phyloP scores from a whole-genome alignment of 768 basidiomycete species.

The Tricholoma hemisulphureum region DNA sequence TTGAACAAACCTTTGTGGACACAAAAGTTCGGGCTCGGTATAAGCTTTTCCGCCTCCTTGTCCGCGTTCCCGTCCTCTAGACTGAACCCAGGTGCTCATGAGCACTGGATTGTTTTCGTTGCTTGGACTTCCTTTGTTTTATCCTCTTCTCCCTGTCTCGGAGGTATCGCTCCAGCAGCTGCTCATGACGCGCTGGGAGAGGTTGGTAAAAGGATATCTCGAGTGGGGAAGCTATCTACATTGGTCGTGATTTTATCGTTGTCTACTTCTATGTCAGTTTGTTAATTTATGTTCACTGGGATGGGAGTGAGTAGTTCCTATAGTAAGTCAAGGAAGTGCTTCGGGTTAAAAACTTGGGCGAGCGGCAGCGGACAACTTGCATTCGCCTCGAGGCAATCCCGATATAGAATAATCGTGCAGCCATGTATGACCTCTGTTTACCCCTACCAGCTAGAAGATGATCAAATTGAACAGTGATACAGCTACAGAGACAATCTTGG shows the following conservation, averaged over 20 bases:
- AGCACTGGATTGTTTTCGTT: conserved; percentile 33
- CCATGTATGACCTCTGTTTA: no score
- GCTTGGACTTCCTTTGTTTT: conserved; percentile 38
- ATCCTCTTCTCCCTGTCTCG: conserved; percentile 44
- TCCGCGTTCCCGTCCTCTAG: conserved; percentile 95
- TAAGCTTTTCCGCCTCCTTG: conserved; percentile 81
- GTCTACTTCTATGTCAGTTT: no score
- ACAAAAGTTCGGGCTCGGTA: conserved; percentile 89
- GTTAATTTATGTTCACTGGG: no score
- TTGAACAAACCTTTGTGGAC: conserved; percentile 80
- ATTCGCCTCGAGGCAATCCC: conserved; percentile 3
- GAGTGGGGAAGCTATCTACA: conserved; percentile 37
- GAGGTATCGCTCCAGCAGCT: conserved; percentile 73
- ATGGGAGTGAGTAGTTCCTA: no score
- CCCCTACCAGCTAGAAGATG: background rate
- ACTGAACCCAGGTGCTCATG: conserved; percentile 42
- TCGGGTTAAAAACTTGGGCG: no score
- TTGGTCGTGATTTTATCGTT: conserved; percentile 2
- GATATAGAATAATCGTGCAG: no score
- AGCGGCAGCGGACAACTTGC: no score
- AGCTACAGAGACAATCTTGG: conserved; percentile 7
- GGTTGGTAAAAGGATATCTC: conserved; percentile 26
- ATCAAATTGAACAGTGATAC: conserved; percentile 7
- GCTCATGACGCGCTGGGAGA: conserved; percentile 57
- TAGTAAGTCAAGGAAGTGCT: no score